Percentiles rank a stretch among this genome's conserved stretches.
Evolutionary conservation across 2,329 filamentous ascomycete species (phyloP).

Genomic region (Magnaporthiopsis rhizophila): DNA sequence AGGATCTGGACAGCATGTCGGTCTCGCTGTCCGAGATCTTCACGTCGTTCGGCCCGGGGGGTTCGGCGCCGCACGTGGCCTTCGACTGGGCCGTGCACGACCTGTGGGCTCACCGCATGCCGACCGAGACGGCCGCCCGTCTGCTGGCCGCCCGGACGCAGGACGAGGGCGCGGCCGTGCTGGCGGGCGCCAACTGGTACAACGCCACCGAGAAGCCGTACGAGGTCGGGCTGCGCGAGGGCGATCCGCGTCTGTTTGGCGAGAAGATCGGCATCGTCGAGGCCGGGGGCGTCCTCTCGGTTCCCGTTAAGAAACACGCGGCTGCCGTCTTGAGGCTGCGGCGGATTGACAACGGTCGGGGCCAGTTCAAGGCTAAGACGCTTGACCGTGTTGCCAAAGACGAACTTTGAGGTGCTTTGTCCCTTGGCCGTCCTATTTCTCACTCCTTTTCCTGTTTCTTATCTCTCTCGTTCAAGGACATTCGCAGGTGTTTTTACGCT

Average conservation of each 20-base stretch:
- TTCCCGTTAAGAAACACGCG: slow-evolving; percentile 1
- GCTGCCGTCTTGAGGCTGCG: slow-evolving; percentile 1
- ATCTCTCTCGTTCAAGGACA: no score
- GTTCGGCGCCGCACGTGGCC: slow-evolving; percentile 31
- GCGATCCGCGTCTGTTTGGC: slow-evolving; percentile 36
- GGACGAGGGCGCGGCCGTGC: slow-evolving; percentile 16
- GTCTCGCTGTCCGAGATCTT: slow-evolving; percentile 45
- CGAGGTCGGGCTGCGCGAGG: slow-evolving; percentile 33
- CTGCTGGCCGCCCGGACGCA: slow-evolving; percentile 32
- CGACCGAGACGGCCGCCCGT: slow-evolving; percentile 29
- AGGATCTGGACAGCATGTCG: slow-evolving; percentile 34
- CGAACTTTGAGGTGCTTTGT: not conserved
- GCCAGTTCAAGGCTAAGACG: not conserved
- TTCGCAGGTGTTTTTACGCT: no score
- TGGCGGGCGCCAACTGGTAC: slow-evolving; percentile 21
- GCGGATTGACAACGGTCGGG: not conserved
- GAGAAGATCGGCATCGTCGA: slow-evolving; percentile 33
- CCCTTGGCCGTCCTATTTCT: no score
- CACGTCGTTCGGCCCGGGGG: slow-evolving; percentile 33
- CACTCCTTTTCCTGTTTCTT: no score
- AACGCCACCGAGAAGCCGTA: slow-evolving; percentile 42
- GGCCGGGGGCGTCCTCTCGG: slow-evolving; percentile 15
- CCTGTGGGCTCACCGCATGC: slow-evolving; percentile 49
- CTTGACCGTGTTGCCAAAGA: slow-evolving; percentile 3
- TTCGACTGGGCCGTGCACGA: slow-evolving; percentile 45